Base-by-base conservation (phyloP, 1,139 yeast species). In the Blastobotrys arbuscula region DNA sequence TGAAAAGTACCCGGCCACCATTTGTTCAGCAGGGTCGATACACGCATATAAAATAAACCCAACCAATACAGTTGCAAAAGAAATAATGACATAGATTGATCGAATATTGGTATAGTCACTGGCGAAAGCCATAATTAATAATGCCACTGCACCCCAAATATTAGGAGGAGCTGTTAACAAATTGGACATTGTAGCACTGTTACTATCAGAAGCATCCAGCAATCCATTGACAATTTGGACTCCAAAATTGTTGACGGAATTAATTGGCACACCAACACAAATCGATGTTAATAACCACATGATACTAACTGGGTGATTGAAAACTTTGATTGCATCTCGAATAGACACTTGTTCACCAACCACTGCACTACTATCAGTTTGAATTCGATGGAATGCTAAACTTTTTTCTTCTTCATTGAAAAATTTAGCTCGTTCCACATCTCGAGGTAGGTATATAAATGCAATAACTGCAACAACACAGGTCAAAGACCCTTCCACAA, bases 161-260 rank as follows among this genome's bases (percentile, higher is more conserved):
- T 79, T 78, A 19, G 83, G 82, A 49, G 79, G 79, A 26, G 78
- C 77, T 0, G 82, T 77, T 56, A 74, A 78, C 53, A 74, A 71
- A 59, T 78, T 77, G 12, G 81, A 78, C 53, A 67, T 60, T 16
- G 41, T 21, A 24, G 72, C 79, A 28, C 31, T 28, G 13, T 28
- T 28, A n/a, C n/a, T n/a, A 3, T 81, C 76, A 21, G 6, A 13
- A 24, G 10, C 39, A n/a, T 28, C 35, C 4, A 81, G 81, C 70
- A 78, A 68, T 49, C 74, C 69, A 42, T 66, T 67, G 53, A 78
- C 73, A 53, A 78, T 78, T 45, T 78, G 77, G 46, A 82, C 78
- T 52, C 75, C 72, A 75, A 76, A 75, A 57, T 71, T 72, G 53
- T 73, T 72, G 53, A 75, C 70, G n/a, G 77, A 72, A 57, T 73